phyloP scores from a whole-genome alignment of 805 yeast species.

The Ogataea paradorogensis region DNA sequence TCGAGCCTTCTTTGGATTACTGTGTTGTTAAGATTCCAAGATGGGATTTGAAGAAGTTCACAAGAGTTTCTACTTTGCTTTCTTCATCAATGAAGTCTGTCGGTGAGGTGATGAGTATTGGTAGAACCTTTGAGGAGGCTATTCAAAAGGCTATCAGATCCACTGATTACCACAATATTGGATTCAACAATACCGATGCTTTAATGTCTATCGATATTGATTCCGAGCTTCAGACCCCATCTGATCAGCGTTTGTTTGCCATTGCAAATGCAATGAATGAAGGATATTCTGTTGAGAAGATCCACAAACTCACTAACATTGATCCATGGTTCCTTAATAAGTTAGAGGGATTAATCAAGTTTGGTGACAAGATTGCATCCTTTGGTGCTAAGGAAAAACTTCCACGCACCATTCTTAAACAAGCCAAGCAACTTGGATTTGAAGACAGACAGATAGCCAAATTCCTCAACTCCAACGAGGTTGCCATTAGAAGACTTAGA shows the following conservation, averaged over 20 bases:
- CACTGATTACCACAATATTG: conserved; percentile 92
- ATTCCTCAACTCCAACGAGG: conserved; percentile 84
- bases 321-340: conserved; percentile 97
- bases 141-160: conserved; percentile 97
- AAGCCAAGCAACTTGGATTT: conserved; percentile 95
- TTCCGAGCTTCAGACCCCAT: conserved; percentile 89
- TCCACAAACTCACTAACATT: conserved; percentile 86
- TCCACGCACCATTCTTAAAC: conserved; percentile 61
- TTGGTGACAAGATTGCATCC: conserved; percentile 59
- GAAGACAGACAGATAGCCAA: conserved; percentile 96
- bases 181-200: conserved; percentile 82
- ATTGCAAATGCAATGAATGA: conserved; percentile 89
- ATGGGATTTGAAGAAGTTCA: conserved; percentile 97
- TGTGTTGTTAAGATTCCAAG: conserved; percentile 97
- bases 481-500: conserved; percentile 86
- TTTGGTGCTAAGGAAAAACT: conserved; percentile 58
- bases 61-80: conserved; percentile 81
- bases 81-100: conserved; percentile 97
- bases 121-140: conserved; percentile 96
- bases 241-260: conserved; percentile 96
- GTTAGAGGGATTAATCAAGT: conserved; percentile 68
- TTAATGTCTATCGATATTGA: conserved; percentile 91
- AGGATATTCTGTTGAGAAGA: conserved; percentile 88
- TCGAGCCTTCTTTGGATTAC: conserved; percentile 96
- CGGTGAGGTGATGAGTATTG: conserved; percentile 98